These are phyloP conservation scores for Suillus luteus DNA, from an alignment of 768 basidiomycete species.

Conservation along the genomic window DNA sequence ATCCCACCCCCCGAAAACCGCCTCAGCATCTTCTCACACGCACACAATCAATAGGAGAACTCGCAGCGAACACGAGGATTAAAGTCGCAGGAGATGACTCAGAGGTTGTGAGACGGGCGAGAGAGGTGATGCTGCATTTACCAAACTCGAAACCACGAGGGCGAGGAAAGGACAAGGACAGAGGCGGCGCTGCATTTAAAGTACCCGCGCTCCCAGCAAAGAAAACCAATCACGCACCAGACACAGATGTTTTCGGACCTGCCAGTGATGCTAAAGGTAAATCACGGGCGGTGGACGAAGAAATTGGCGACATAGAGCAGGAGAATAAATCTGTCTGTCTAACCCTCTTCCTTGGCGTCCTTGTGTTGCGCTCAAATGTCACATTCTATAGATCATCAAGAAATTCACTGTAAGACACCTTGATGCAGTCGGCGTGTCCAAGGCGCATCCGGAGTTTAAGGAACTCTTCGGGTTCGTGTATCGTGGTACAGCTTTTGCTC, in stretches of 20 bases:
- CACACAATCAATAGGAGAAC: conserved; percentile 17
- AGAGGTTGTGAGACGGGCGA: conserved; percentile 28
- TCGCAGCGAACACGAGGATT: conserved; percentile 28
- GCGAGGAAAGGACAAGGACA: conserved; percentile 18
- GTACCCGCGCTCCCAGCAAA: conserved; percentile 47
- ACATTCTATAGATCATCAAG: conserved; percentile 39
- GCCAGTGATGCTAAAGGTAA: conserved; percentile 43
- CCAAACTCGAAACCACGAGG: conserved; percentile 28
- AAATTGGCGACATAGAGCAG: conserved; percentile 45
- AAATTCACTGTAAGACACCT: conserved; percentile 38
- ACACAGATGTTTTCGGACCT: conserved; percentile 35
- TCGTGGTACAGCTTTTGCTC: conserved; percentile 41
- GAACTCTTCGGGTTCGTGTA: conserved; percentile 43
- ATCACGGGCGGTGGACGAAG: conserved; percentile 25
- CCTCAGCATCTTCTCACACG: conserved; percentile 37
- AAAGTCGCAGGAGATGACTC: conserved; percentile 31
- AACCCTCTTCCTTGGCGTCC: background rate
- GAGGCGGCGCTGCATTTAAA: conserved; percentile 38
- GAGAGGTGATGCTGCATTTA: conserved; percentile 21
- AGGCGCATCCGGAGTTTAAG: conserved; percentile 42
- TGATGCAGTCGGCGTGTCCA: conserved; percentile 33
- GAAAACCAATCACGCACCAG: conserved; percentile 4
- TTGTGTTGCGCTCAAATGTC: background rate
- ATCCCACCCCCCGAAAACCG: conserved; percentile 73
- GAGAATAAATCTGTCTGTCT: conserved; percentile 60